These are phyloP conservation scores for Candolleomyces eurysporus DNA, from an alignment of 768 basidiomycete species.

Conservation along the genomic window DNA sequence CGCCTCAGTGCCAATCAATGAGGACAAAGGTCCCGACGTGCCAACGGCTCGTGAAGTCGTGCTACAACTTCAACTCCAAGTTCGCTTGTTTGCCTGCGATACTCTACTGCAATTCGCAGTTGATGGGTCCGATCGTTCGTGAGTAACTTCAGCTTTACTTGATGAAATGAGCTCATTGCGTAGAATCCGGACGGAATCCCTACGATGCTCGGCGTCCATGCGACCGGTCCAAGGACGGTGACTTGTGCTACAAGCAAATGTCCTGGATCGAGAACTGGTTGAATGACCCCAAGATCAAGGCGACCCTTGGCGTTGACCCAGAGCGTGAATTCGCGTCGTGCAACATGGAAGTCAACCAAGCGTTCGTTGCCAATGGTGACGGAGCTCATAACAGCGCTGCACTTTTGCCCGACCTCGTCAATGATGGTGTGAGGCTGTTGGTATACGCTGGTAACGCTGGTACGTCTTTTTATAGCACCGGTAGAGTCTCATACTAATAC, in stretches of 20 bases:
- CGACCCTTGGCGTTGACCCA: slow-evolving; percentile 71
- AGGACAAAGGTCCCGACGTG: slow-evolving; percentile 69
- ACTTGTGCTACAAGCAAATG: slow-evolving; percentile 79
- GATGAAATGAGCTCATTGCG: not conserved
- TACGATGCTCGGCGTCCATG: slow-evolving; percentile 85
- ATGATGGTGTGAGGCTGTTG: slow-evolving; percentile 78
- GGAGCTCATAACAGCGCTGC: slow-evolving; percentile 78
- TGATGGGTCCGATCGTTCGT: slow-evolving; percentile 73
- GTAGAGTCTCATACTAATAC: slow-evolving; percentile 9
- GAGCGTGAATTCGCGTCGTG: slow-evolving; percentile 63
- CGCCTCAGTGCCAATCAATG: slow-evolving; percentile 63
- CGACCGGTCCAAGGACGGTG: slow-evolving; percentile 66
- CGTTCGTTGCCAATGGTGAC: slow-evolving; percentile 81
- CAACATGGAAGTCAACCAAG: slow-evolving; percentile 78
- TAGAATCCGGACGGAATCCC: slow-evolving; percentile 77
- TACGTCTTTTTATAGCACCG: slow-evolving; percentile 28
- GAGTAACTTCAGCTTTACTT: slow-evolving; percentile 23
- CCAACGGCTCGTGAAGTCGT: slow-evolving; percentile 67
- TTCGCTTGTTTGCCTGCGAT: slow-evolving; percentile 72
- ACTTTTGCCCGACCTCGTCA: slow-evolving; percentile 77
- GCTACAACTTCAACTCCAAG: slow-evolving; percentile 60
- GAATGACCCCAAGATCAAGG: slow-evolving; percentile 76
- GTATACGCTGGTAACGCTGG: slow-evolving; percentile 89
- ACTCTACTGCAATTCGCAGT: slow-evolving; percentile 76
- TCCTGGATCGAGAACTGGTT: slow-evolving; percentile 86